Percentiles rank a stretch among this genome's conserved stretches.
phyloP scores from a whole-genome alignment of 805 yeast genomes.

The Kuraishia borneana region DNA sequence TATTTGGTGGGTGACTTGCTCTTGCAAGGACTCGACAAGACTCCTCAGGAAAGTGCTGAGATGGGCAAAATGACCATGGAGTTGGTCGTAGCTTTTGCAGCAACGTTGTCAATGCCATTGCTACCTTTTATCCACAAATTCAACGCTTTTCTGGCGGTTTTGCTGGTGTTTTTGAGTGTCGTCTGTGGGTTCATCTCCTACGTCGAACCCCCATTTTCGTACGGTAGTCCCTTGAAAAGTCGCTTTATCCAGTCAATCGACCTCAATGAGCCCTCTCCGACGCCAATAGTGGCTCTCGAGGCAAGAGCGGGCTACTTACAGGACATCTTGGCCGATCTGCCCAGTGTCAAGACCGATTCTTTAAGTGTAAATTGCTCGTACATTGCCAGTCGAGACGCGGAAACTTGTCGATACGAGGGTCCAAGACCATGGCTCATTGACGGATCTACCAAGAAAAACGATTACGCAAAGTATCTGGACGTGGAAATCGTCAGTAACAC shows the following conservation, averaged over 20 bases:
- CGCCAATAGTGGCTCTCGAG: slow-evolving; percentile 30
- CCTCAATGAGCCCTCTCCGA: slow-evolving; percentile 18
- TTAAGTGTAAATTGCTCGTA: slow-evolving; percentile 22
- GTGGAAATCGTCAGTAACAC: slow-evolving; percentile 41
- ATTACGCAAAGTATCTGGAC: slow-evolving; percentile 31
- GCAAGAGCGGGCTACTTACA: slow-evolving; percentile 41
- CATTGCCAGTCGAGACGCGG: slow-evolving; percentile 34
- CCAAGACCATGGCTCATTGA: slow-evolving; percentile 34
- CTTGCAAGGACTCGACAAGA: slow-evolving; percentile 56
- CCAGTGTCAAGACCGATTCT: slow-evolving; percentile 37
- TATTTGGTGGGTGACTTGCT: slow-evolving; percentile 44
- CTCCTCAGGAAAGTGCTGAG: slow-evolving; percentile 52
- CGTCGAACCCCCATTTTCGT: slow-evolving; percentile 47
- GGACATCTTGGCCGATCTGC: slow-evolving; percentile 45
- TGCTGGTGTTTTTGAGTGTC: slow-evolving; percentile 25
- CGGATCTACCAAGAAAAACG: slow-evolving; percentile 20
- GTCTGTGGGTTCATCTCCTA: slow-evolving; percentile 26
- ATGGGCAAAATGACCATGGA: slow-evolving; percentile 29
- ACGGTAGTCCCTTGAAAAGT: slow-evolving; percentile 55
- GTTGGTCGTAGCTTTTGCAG: slow-evolving; percentile 21
- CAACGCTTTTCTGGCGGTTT: slow-evolving; percentile 35
- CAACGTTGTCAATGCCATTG: slow-evolving; percentile 34
- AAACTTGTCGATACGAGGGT: slow-evolving; percentile 41
- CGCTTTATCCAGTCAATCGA: slow-evolving; percentile 57
- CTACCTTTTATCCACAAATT: slow-evolving; percentile 63